Evolutionary conservation across 495 filamentous ascomycete genomes (phyloP).

Genomic region (Friedmanniomyces simplex): DNA sequence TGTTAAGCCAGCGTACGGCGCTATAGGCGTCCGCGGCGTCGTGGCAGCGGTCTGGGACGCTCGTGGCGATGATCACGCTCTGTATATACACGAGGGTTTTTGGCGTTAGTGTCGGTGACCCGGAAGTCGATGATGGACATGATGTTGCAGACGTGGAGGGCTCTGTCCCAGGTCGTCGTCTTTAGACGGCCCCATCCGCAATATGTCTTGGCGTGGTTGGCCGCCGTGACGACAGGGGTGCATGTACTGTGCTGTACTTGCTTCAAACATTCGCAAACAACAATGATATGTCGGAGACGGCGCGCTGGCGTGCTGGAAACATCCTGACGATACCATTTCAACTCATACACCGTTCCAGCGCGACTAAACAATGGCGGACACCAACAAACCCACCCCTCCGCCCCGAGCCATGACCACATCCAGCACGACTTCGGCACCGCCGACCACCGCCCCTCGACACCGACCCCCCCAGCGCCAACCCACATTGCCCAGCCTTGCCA

Average conservation of each 20-base stretch:
- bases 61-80: no score
- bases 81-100: no score
- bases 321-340: not conserved
- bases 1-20: no score
- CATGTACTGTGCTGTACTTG: not conserved
- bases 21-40: no score
- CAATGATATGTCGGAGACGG: not conserved
- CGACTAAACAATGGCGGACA: conserved; percentile 2
- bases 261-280: not conserved
- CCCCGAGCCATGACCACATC: conserved; percentile 4
- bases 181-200: no score
- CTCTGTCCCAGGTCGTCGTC: no score
- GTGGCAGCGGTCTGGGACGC: no score
- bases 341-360: not conserved
- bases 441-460: not conserved
- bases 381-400: conserved; percentile 6
- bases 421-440: not conserved
- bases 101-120: no score
- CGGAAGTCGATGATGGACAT: no score
- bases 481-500: not conserved
- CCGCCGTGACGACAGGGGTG: not conserved
- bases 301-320: not conserved
- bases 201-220: no score
- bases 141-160: no score
- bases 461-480: conserved; percentile 1